Evolutionary conservation across 441 rosid species (phyloP).

Genomic region (Daphne laureola): DNA sequence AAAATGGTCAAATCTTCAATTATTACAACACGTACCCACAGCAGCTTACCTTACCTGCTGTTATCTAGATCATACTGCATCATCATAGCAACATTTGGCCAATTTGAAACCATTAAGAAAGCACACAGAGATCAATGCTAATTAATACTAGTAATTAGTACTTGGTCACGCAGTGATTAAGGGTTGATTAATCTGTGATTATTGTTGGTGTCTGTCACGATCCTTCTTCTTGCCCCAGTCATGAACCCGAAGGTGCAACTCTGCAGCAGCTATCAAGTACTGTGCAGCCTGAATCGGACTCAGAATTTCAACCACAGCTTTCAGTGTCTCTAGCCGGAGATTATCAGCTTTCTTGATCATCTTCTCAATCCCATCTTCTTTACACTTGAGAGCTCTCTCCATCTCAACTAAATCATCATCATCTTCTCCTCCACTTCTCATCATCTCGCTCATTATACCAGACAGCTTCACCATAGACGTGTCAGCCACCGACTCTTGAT

Average conservation of each 20-base stretch:
- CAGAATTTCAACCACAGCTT: constrained; percentile 20
- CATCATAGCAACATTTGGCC: too few relatives aligned
- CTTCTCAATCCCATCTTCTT: constrained; percentile 23
- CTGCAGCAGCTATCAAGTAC: constrained; percentile 40
- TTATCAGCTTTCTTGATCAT: constrained; percentile 29
- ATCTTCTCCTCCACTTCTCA: not conserved
- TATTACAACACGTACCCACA: too few relatives aligned
- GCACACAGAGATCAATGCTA: too few relatives aligned
- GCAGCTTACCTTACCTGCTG: too few relatives aligned
- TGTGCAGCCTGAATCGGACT: constrained; percentile 36
- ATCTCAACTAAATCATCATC: constrained; percentile 3
- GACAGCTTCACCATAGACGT: constrained; percentile 28
- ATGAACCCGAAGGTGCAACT: constrained; percentile 38
- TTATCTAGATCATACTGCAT: too few relatives aligned
- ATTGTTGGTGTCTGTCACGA: not conserved
- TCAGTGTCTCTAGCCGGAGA: constrained; percentile 33
- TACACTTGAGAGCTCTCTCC: constrained; percentile 12
- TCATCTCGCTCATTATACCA: constrained; percentile 15
- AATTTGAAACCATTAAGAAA: too few relatives aligned
- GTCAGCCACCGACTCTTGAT: constrained; percentile 33
- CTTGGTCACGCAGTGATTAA: too few relatives aligned
- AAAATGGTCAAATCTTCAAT: too few relatives aligned
- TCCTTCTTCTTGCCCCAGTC: constrained; percentile 38
- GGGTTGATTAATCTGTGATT: too few relatives aligned
- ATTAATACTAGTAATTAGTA: too few relatives aligned